Evolutionary conservation across 805 yeast genomes (phyloP), one percentile per base, ranked within the genome.

Genomic region (Candida taoyuanica): DNA sequence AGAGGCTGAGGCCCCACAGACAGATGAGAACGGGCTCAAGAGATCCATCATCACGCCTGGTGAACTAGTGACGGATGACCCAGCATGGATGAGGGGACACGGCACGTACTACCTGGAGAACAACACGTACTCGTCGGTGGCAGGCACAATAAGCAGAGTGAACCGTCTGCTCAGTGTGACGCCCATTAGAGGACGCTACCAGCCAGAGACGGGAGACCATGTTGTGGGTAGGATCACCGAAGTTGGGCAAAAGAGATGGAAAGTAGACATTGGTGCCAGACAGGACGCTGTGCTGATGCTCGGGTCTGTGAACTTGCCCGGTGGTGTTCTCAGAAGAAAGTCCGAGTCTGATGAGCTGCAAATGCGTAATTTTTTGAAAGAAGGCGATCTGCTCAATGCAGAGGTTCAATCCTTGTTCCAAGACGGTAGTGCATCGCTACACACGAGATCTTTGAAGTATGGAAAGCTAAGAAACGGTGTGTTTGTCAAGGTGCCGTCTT

Each of bases 61-160:
- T 8, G 97, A 93, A 58, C 65, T 89, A 35, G 85, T 93, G n/a
- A 93, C 98, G 0, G 93, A 85, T 50, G 98, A 93, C 55, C 85
- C 96, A 6, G 73, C 81, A 3, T 93, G 98, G 97, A 93, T 93
- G 98, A 76, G 95, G 56, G 98, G 98, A 21, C 98, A 91, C 56
- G 98, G 98, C 5, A 93, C 98, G 0, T 93, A 87, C 59, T 76
- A 81, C 48, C 64, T 83, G 28, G 78, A 77, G 24, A 82, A 81
- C 48, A 68, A 73, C 50, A 87, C 96, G 0, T 87, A 76, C 59
- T 82, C 96, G 3, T 82, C 97, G 0, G 96, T 91, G 6, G 96
- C 96, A 0, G 99, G 99, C 5, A 78, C 80, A 9, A 81, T 93
- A 5, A 74, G 85, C 2, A 72, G 91, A 46, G 96, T 89, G 37